Conservation (phyloP, 305 asterid species). For the Fraxinus paxiana region DNA sequence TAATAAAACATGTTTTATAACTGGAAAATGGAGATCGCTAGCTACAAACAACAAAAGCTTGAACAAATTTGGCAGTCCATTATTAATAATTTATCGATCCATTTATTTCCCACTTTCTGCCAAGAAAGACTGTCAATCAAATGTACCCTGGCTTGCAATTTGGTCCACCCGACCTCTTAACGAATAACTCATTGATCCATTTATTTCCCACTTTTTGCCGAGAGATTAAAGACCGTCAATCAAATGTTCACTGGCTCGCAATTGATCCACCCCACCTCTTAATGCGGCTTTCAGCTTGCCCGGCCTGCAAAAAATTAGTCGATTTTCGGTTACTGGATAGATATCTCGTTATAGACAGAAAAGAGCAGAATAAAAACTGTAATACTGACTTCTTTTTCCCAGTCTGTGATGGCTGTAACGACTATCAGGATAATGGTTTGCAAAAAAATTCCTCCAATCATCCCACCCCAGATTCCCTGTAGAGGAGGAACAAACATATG, state of each 20-base stretch:
- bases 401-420: constrained; percentile 49
- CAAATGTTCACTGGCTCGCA: constrained; percentile 15
- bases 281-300: constrained; percentile 46
- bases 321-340: background rate
- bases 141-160: constrained; percentile 7
- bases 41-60: no score
- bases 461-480: constrained; percentile 89
- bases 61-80: background rate
- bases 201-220: background rate
- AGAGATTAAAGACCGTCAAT: background rate
- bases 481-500: background rate
- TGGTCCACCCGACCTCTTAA: constrained; percentile 34
- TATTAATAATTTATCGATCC: no score
- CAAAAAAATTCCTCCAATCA: constrained; percentile 67
- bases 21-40: no score
- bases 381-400: constrained; percentile 65
- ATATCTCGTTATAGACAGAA: background rate
- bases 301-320: constrained; percentile 31
- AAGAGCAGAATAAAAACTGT: background rate
- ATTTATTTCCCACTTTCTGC: background rate
- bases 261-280: constrained; percentile 47
- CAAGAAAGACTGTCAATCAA: background rate
- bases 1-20: no score
- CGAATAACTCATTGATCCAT: background rate
- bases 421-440: constrained; percentile 61